Percentiles rank a stretch among this genome's conserved stretches.
phyloP scores from a whole-genome alignment of 2,329 filamentous ascomycete species.

The Coniochaeta sp. region DNA sequence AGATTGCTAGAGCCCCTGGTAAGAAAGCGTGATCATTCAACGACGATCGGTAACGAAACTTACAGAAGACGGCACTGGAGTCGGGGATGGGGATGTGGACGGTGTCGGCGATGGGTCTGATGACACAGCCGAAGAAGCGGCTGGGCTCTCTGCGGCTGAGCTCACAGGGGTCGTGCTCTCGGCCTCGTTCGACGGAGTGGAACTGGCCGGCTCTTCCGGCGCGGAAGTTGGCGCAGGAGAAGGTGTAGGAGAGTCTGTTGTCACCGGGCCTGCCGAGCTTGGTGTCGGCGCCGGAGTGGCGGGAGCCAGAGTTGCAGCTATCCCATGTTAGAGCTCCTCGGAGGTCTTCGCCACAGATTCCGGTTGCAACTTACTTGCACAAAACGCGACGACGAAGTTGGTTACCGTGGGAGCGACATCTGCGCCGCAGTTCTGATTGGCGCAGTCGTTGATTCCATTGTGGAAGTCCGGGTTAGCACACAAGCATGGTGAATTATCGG shows the following conservation, averaged over 20 bases:
- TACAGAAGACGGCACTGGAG: neutral
- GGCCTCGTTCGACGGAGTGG: neutral
- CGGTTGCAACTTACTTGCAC: neutral
- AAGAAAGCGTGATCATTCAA: neutral
- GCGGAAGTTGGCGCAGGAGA: neutral
- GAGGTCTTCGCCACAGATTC: neutral
- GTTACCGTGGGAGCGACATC: neutral
- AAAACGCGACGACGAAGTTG: neutral
- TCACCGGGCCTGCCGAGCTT: neutral
- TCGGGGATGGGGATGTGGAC: neutral
- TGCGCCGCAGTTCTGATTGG: neutral
- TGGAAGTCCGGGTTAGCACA: neutral
- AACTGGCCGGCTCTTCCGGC: neutral
- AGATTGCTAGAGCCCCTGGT: neutral
- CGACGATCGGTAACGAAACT: neutral
- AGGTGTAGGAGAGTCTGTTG: neutral
- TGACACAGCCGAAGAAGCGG: neutral
- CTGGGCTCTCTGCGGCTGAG: neutral
- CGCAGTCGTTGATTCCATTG: constrained; percentile 1
- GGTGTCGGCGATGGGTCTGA: neutral
- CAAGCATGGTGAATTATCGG: neutral
- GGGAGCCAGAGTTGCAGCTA: neutral
- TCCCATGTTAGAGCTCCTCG: neutral
- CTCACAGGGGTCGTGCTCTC: neutral
- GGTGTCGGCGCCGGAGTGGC: neutral